These are phyloP conservation scores for Penicillium maclennaniae DNA, from an alignment of 495 filamentous ascomycete genomes.

Conservation along the genomic window DNA sequence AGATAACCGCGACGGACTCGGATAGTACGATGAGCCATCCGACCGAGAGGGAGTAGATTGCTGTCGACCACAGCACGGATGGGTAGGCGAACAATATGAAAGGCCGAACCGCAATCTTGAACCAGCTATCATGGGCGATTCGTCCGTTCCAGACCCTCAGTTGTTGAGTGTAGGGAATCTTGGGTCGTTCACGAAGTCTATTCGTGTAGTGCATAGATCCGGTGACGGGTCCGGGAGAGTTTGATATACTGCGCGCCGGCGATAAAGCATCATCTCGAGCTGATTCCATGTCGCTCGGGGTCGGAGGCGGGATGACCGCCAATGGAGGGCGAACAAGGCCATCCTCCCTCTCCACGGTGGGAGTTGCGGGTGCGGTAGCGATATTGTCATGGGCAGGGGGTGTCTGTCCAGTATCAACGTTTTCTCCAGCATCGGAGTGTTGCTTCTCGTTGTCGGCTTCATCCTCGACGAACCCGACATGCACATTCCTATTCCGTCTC, in stretches of 20 bases:
- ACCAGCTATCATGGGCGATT: conserved; percentile 74
- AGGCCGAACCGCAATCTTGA: conserved; percentile 68
- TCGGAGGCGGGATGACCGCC: conserved; percentile 1
- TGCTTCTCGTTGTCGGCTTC: conserved; percentile 20
- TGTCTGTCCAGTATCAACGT: background rate
- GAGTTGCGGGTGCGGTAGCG: background rate
- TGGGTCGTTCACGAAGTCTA: conserved; percentile 53
- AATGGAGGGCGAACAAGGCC: conserved; percentile 7
- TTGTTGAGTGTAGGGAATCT: conserved; percentile 64
- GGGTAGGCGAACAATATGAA: conserved; percentile 87
- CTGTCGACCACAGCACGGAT: conserved; percentile 82
- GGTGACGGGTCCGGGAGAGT: conserved; percentile 22
- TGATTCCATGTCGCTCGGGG: conserved; percentile 24
- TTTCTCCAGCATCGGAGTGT: background rate
- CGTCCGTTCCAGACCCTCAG: conserved; percentile 74
- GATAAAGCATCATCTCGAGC: conserved; percentile 17
- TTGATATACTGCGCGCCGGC: conserved; percentile 31
- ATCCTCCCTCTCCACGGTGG: conserved; percentile 16
- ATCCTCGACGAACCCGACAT: conserved; percentile 55
- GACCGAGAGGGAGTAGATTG: conserved; percentile 84
- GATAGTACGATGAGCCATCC: conserved; percentile 96
- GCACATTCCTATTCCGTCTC: conserved; percentile 32
- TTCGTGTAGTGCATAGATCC: conserved; percentile 53
- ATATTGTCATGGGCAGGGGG: conserved; percentile 2
- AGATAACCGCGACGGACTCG: conserved; percentile 77